These are phyloP conservation scores for Dissophora ornata DNA, from an alignment of 192 early-diverging fungal species.

Conservation along the genomic window DNA sequence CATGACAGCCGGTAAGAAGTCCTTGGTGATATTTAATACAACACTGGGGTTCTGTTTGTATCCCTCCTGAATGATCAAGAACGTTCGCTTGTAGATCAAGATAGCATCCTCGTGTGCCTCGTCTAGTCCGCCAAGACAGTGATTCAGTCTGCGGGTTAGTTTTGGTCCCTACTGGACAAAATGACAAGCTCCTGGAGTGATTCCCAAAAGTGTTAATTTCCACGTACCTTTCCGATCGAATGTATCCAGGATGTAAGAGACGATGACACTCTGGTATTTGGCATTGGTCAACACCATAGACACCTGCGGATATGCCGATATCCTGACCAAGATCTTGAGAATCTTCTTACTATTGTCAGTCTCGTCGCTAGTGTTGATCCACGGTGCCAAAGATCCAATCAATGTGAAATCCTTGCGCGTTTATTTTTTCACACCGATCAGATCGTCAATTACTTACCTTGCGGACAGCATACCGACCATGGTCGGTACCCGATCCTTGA, in stretches of 20 bases:
- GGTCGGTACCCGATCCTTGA: slow-evolving; percentile 37
- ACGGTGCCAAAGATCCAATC: too few species aligned
- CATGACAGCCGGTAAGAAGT: slow-evolving; percentile 39
- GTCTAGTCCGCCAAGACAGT: too few species aligned
- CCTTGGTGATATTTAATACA: slow-evolving; percentile 35
- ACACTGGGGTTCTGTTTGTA: slow-evolving; percentile 27
- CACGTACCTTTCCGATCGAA: slow-evolving; percentile 33
- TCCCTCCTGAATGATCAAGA: slow-evolving; percentile 38
- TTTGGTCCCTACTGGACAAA: too few species aligned
- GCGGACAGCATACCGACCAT: slow-evolving; percentile 35
- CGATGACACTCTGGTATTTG: slow-evolving; percentile 24
- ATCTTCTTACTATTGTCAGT: slow-evolving; percentile 39
- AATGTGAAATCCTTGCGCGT: too few species aligned
- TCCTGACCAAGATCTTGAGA: slow-evolving; percentile 35
- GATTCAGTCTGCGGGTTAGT: too few species aligned
- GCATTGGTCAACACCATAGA: slow-evolving; percentile 43
- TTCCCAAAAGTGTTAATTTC: too few species aligned
- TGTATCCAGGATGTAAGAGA: slow-evolving; percentile 19
- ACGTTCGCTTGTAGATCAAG: slow-evolving; percentile 28
- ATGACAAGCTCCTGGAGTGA: too few species aligned
- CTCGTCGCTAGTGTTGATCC: slow-evolving; percentile 10
- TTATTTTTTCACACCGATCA: too few species aligned
- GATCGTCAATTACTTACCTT: slow-evolving; percentile 37
- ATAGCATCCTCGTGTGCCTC: slow-evolving; percentile 30
- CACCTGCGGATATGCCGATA: slow-evolving; percentile 37